Base-by-base conservation (phyloP, 352 stramenopile genomes). In the Pythium aristosporum region DNA sequence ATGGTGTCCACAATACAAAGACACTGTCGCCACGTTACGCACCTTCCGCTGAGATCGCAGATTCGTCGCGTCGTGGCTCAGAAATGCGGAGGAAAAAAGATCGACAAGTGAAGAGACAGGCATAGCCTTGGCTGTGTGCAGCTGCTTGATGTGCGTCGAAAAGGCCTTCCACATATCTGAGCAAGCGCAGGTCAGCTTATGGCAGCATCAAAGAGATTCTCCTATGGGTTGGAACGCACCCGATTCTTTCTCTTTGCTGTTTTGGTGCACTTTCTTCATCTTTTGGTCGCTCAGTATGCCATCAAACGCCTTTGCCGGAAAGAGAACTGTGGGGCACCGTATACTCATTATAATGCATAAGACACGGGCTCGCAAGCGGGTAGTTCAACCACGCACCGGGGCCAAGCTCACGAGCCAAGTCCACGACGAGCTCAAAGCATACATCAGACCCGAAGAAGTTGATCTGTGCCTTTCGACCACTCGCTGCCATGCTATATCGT, bases 221-320 rank as follows among this genome's bases (percentile, higher is more conserved):
- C 25, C 25, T 5, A 16, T 42, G 10, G 11, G 37, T 12, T 42
- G 37, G 4, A 39, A 30, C 46, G 36, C 46, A 91, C 82, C 82
- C 1, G 79, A 63, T 65, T 91, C 79, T 51, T 86, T 91, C 47
- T 87, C 76, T 59, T 90, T 90, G 34, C 73, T 79, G 39, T 77
- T 75, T 53, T 91, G 80, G 58, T 92, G 82, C 6, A 89, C 68
- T 60, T 92, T 92, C 39, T 84, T 77, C 20, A 94, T 75, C 37
- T 89, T 88, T 58, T 89, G 77, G 32, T 91, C 77, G 57, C 76
- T 91, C 73, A 94, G 86, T 50, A 92, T 92, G 4, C 82, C 85
- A 75, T 91, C 85, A 51, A 94, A 92, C 13, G 80, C 74, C 55
- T 87, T 84, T 3, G 71, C 37, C 30, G 83, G 80, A 32, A 92